These are phyloP conservation scores for Agarophyton chilense DNA, from an alignment of 23 red algal genomes.

Conservation along the genomic window DNA sequence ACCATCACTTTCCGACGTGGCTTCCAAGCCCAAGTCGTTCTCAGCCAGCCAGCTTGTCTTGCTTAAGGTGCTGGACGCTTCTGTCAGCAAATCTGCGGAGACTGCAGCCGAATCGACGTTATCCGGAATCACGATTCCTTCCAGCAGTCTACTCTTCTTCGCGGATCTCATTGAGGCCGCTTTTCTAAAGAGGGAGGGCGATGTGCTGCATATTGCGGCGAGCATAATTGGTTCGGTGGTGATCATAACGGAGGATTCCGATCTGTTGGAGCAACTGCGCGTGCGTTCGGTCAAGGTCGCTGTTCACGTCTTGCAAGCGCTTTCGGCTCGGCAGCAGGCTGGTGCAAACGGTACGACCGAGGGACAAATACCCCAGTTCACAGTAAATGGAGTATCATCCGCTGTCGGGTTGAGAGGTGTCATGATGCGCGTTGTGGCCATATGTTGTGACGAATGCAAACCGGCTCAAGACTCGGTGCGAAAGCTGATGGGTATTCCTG, in stretches of 20 bases:
- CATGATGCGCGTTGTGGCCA: conserved; percentile 54
- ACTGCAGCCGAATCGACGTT: neutral
- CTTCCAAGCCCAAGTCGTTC: conserved; percentile 1
- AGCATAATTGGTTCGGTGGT: conserved; percentile 59
- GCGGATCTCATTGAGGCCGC: conserved; percentile 59
- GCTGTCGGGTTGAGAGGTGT: conserved; percentile 27
- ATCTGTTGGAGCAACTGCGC: conserved; percentile 39
- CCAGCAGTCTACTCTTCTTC: conserved; percentile 50
- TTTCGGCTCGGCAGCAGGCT: neutral
- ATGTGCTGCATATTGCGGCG: conserved; percentile 18
- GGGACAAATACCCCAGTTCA: neutral
- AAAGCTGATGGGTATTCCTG: conserved; percentile 43
- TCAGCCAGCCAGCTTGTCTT: conserved; percentile 34
- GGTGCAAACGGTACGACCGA: neutral
- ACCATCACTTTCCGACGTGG: conserved; percentile 29
- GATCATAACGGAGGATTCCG: conserved; percentile 42
- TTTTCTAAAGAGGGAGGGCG: conserved; percentile 33
- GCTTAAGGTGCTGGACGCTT: conserved; percentile 52
- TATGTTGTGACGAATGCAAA: conserved; percentile 47
- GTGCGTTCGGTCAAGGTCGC: conserved; percentile 50
- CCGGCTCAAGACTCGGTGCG: conserved; percentile 62
- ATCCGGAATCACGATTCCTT: conserved; percentile 1
- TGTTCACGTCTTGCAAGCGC: conserved; percentile 45
- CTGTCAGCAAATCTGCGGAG: conserved; percentile 56
- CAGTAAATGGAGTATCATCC: neutral